Evolutionary conservation across 2,329 filamentous ascomycete species (phyloP).

Genomic region (Paramyrothecium roridum): DNA sequence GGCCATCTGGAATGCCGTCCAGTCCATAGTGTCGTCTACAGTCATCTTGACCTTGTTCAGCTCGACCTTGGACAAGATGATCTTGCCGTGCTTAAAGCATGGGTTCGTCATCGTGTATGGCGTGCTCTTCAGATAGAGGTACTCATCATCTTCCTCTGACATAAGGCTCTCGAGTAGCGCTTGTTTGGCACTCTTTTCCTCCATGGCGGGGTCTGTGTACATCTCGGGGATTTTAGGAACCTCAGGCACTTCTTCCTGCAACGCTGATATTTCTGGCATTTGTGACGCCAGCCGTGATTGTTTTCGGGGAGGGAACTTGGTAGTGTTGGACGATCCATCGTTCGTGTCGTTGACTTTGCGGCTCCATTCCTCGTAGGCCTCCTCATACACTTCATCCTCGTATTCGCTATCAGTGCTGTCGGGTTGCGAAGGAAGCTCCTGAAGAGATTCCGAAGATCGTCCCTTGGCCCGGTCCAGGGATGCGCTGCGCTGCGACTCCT

Average conservation of each 20-base stretch:
- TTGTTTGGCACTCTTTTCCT: slow-evolving; percentile 3
- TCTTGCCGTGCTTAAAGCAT: slow-evolving; percentile 51
- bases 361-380: not conserved
- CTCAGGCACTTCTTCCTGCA: not conserved
- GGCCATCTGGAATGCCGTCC: slow-evolving; percentile 65
- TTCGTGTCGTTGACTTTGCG: not conserved
- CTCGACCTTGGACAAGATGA: slow-evolving; percentile 47
- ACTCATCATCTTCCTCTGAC: slow-evolving; percentile 37
- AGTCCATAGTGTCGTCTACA: slow-evolving; percentile 52
- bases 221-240: not conserved
- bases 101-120: slow-evolving; percentile 47
- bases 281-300: not conserved
- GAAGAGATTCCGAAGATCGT: slow-evolving; percentile 1
- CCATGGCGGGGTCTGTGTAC: not conserved
- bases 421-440: slow-evolving; percentile 2
- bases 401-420: not conserved
- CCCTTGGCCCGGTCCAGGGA: slow-evolving; percentile 14
- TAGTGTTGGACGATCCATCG: not conserved
- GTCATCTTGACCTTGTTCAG: slow-evolving; percentile 30
- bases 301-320: not conserved
- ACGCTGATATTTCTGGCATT: not conserved
- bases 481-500: slow-evolving; percentile 17
- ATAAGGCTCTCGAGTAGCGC: slow-evolving; percentile 9
- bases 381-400: slow-evolving; percentile 5
- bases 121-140: slow-evolving; percentile 45